Evolutionary conservation across 345 rosid species (phyloP).

Genomic region (Brassica juncea): DNA sequence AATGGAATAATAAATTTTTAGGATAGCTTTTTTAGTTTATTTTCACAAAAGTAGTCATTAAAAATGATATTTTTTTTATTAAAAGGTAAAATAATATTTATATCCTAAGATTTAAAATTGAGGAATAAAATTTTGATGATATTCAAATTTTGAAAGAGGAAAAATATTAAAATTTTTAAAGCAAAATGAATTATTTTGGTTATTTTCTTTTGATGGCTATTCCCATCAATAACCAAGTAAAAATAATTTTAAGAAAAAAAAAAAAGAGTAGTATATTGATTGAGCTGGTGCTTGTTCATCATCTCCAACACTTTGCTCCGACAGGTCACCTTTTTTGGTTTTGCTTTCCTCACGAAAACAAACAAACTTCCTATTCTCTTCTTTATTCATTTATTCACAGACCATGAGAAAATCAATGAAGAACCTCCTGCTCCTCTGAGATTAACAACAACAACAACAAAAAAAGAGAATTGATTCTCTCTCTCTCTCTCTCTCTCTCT

Average conservation of each 20-base stretch:
- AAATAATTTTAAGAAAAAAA: not conserved
- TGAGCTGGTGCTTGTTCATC: conserved; percentile 31
- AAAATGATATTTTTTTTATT: too few relatives aligned
- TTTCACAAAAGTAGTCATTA: too few relatives aligned
- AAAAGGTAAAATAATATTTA: too few relatives aligned
- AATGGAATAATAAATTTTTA: too few relatives aligned
- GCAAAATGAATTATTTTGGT: too few relatives aligned
- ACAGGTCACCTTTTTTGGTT: conserved; percentile 34
- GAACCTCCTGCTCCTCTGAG: not conserved
- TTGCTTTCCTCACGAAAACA: conserved; percentile 37
- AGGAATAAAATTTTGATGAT: too few relatives aligned
- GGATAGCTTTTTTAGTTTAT: too few relatives aligned
- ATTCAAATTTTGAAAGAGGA: too few relatives aligned
- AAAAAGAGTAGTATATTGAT: not conserved
- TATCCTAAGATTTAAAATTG: too few relatives aligned
- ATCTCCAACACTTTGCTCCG: conserved; percentile 30
- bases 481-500: not conserved
- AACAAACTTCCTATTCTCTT: conserved; percentile 44
- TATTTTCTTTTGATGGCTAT: too few relatives aligned
- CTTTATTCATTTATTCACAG: not conserved
- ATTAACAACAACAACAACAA: not conserved
- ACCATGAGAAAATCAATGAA: not conserved
- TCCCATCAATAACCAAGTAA: not conserved
- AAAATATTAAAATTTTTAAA: too few relatives aligned
- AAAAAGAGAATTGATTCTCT: conserved; percentile 13